These are phyloP conservation scores for Dothiorella sarmentorum DNA, from an alignment of 2,329 filamentous ascomycete genomes.

Conservation along the genomic window DNA sequence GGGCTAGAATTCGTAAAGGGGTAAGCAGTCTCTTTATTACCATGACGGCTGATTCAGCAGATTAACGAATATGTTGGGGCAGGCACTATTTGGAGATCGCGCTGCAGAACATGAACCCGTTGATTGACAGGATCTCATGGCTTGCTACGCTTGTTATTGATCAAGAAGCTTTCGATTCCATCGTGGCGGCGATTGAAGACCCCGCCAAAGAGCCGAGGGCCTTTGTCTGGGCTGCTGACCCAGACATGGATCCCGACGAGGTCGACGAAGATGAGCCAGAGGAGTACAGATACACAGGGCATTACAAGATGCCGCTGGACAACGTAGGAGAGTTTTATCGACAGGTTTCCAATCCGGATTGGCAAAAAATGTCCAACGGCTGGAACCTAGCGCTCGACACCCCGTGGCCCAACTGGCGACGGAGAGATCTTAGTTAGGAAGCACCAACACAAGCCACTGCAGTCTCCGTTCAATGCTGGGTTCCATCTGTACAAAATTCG, in stretches of 20 bases:
- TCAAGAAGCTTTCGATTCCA: not conserved
- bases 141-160: not conserved
- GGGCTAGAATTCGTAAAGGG: not conserved
- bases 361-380: not conserved
- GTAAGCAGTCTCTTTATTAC: not conserved
- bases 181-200: not conserved
- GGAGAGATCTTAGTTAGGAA: no score
- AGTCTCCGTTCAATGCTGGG: no score
- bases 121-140: not conserved
- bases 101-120: not conserved
- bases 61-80: not conserved
- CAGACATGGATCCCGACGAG: not conserved
- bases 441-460: not conserved
- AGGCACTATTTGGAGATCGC: not conserved
- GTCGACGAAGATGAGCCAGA: not conserved
- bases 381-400: not conserved
- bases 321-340: not conserved
- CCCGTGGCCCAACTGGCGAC: not conserved
- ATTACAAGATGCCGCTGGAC: not conserved
- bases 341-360: not conserved
- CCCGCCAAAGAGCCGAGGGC: not conserved
- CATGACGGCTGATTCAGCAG: not conserved
- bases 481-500: no score
- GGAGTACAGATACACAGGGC: not conserved
- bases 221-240: not conserved